Evolutionary conservation across 1,139 yeast species (phyloP).

Genomic region (Protomyces gravidus): DNA sequence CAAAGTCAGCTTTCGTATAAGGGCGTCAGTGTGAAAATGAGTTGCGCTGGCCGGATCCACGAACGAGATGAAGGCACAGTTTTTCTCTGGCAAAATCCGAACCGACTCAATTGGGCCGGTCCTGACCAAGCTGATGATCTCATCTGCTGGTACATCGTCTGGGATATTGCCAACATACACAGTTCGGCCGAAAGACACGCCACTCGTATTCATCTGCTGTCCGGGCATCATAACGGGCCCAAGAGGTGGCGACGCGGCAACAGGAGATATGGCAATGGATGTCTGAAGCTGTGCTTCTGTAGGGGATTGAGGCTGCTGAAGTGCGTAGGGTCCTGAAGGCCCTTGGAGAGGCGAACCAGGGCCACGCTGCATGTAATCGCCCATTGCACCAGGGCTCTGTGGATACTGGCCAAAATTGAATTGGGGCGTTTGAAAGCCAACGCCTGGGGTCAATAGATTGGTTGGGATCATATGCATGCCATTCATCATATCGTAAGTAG

Average conservation of each 20-base stretch:
- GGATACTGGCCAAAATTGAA: slow-evolving; percentile 20
- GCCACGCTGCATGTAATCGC: neutral
- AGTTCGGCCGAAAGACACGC: slow-evolving; percentile 51
- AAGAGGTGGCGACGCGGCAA: neutral
- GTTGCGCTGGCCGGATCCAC: slow-evolving; percentile 47
- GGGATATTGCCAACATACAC: slow-evolving; percentile 90
- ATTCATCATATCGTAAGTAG: slow-evolving; percentile 24
- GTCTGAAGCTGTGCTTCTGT: neutral
- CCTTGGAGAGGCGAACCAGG: slow-evolving; percentile 13
- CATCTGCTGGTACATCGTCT: slow-evolving; percentile 43
- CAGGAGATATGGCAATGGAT: neutral
- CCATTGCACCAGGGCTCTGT: slow-evolving; percentile 11
- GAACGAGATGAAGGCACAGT: slow-evolving; percentile 48
- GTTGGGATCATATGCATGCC: slow-evolving; percentile 28
- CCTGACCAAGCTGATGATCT: slow-evolving; percentile 25
- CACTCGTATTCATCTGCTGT: slow-evolving; percentile 5
- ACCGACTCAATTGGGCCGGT: slow-evolving; percentile 83
- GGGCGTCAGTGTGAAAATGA: slow-evolving; percentile 53
- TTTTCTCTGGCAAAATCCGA: slow-evolving; percentile 51
- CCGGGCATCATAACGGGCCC: neutral
- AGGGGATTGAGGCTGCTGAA: neutral
- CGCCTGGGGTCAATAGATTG: slow-evolving; percentile 25
- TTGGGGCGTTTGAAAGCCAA: slow-evolving; percentile 24
- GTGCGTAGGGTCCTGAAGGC: slow-evolving; percentile 2
- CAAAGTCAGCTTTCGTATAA: slow-evolving; percentile 46